Conservation (phyloP, 2,329 filamentous ascomycete species). For the Purpureocillium takamizusanense region DNA sequence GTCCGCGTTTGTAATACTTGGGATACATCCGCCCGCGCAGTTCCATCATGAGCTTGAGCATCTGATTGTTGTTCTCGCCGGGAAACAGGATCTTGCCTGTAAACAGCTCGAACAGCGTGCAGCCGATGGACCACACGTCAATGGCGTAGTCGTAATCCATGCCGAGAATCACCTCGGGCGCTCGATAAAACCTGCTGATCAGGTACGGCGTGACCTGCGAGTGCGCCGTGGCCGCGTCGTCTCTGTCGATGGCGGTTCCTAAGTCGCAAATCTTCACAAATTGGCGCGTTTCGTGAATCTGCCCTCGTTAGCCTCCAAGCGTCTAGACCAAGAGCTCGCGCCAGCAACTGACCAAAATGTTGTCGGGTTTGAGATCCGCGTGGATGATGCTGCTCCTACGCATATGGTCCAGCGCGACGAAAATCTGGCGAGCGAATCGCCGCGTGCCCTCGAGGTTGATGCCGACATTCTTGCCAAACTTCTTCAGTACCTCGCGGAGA, state of each 20-base stretch:
- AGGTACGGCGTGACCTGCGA: conserved; percentile 91
- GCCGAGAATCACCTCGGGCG: conserved; percentile 94
- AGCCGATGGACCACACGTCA: conserved; percentile 97
- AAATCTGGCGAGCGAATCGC: conserved; percentile 89
- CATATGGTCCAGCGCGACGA: conserved; percentile 78
- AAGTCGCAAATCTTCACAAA: conserved; percentile 92
- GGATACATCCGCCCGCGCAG: conserved; percentile 85
- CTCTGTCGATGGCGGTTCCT: conserved; percentile 87
- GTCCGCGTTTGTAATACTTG: conserved; percentile 78
- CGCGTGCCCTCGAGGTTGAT: conserved; percentile 83
- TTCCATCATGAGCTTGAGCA: conserved; percentile 94
- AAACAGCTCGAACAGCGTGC: conserved; percentile 93
- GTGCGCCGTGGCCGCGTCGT: conserved; percentile 60
- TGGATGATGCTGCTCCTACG: conserved; percentile 90
- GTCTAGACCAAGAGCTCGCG: not conserved
- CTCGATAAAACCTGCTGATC: conserved; percentile 93
- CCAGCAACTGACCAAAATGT: conserved; percentile 60
- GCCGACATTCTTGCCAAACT: conserved; percentile 89
- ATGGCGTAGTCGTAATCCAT: conserved; percentile 91
- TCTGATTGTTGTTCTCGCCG: conserved; percentile 93
- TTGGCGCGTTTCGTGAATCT: conserved; percentile 73
- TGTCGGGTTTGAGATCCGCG: conserved; percentile 95
- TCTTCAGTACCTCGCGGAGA: conserved; percentile 85
- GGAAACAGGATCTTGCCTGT: conserved; percentile 97
- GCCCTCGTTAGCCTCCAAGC: not conserved